Percentiles rank a stretch among this genome's conserved stretches.
phyloP scores from a whole-genome alignment of 225 moss, liverwort and hornwort species.

The Physcomitrium patens region DNA sequence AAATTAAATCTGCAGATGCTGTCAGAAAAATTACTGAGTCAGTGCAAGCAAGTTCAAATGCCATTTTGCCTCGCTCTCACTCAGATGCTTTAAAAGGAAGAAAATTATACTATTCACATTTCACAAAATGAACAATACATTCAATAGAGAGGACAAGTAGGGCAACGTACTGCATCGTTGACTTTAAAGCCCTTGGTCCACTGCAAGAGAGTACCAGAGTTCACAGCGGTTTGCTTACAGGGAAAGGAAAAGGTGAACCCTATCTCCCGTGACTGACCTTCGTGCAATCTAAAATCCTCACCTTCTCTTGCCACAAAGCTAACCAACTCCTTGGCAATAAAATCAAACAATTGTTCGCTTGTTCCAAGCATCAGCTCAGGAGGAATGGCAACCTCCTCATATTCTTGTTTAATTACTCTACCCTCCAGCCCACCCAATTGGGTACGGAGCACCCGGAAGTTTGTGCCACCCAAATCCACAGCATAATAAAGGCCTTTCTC shows the following conservation, averaged over 20 bases:
- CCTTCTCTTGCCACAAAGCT: conserved; percentile 67
- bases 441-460: conserved; percentile 86
- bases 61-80: conserved; percentile 6
- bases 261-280: conserved; percentile 62
- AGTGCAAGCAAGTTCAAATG: conserved; percentile 12
- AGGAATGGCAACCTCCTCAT: conserved; percentile 59
- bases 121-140: neutral
- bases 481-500: conserved; percentile 82
- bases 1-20: conserved; percentile 4
- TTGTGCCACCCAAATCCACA: conserved; percentile 90
- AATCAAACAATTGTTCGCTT: conserved; percentile 70
- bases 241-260: conserved; percentile 95
- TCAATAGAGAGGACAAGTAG: conserved; percentile 12
- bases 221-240: conserved; percentile 72
- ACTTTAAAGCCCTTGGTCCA: conserved; percentile 96
- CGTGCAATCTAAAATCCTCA: conserved; percentile 46
- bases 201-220: conserved; percentile 68
- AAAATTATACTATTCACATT: neutral
- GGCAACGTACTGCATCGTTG: conserved; percentile 54
- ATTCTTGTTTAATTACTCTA: conserved; percentile 73
- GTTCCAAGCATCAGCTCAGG: conserved; percentile 69
- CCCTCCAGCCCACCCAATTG: conserved; percentile 68
- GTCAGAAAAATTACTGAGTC: neutral
- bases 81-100: neutral
- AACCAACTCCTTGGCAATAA: conserved; percentile 68